A percentile compares a stretch with the other conserved stretches of the same genome.
phyloP scores from a whole-genome alignment of 306 rosid genomes.

The Glycine soja region DNA sequence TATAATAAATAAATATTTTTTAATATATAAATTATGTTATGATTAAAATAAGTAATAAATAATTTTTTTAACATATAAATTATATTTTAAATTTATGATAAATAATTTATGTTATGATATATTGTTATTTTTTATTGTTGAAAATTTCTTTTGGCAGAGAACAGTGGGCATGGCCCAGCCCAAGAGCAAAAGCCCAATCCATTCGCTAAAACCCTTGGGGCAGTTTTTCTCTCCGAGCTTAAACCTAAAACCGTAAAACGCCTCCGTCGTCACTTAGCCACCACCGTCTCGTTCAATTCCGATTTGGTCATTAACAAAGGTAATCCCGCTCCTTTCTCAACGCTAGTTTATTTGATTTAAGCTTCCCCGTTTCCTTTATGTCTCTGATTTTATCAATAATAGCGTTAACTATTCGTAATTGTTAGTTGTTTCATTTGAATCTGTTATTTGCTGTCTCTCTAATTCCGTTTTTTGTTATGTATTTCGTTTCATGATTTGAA shows the following conservation, averaged over 20 bases:
- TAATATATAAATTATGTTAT: too few relatives aligned
- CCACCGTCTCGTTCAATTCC: not conserved
- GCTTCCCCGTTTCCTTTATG: not conserved
- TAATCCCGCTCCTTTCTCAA: not conserved
- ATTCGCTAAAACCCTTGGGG: not conserved
- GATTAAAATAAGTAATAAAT: too few relatives aligned
- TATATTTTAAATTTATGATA: too few relatives aligned
- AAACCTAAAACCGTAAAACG: conserved; percentile 13
- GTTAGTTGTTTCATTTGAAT: not conserved
- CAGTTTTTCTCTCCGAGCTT: not conserved
- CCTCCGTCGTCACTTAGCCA: not conserved
- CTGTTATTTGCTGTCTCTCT: not conserved
- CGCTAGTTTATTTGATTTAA: not conserved
- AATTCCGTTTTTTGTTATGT: not conserved
- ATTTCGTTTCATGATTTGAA: not conserved
- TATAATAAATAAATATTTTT: too few relatives aligned
- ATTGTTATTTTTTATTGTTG: too few relatives aligned
- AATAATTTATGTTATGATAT: too few relatives aligned
- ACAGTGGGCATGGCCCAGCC: not conserved
- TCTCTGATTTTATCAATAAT: not conserved
- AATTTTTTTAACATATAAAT: too few relatives aligned
- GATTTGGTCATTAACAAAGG: not conserved
- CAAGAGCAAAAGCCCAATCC: conserved; percentile 1
- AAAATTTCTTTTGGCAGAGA: too few relatives aligned
- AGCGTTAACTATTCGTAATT: not conserved